Evolutionary conservation across 164 flowering plant genomes (phyloP).

Genomic region (Annona squamosa): DNA sequence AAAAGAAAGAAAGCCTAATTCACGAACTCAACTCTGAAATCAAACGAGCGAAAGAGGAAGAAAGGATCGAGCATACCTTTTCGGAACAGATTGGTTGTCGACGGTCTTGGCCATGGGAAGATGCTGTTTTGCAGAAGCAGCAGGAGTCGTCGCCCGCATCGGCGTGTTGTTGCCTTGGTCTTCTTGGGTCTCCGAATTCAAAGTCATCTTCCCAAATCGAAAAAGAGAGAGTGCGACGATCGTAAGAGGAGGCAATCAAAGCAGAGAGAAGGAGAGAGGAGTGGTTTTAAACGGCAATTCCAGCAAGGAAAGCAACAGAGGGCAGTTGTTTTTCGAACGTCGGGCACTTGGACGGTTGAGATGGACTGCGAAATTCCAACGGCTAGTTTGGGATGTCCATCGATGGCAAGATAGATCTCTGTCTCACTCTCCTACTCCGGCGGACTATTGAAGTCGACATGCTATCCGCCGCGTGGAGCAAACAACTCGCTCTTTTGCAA

Average conservation of each 20-base stretch:
- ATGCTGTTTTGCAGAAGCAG: conserved; percentile 30
- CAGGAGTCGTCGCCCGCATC: conserved; percentile 18
- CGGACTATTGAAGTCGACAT: background rate
- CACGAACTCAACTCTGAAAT: background rate
- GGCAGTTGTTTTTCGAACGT: conserved; percentile 5
- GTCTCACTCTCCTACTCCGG: background rate
- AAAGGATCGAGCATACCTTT: conserved; percentile 28
- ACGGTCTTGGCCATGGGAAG: conserved; percentile 34
- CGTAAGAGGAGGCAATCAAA: background rate
- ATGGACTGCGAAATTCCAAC: conserved; percentile 6
- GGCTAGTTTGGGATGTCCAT: conserved; percentile 5
- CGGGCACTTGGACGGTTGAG: conserved; percentile 7
- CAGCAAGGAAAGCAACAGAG: background rate
- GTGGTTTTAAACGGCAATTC: background rate
- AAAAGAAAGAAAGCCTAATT: background rate
- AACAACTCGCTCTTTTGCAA: too few relatives aligned
- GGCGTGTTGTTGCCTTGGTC: conserved; percentile 28
- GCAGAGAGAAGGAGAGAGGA: background rate
- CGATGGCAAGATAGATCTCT: background rate
- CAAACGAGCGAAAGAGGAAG: background rate
- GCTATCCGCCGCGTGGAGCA: background rate
- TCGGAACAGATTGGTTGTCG: conserved; percentile 58
- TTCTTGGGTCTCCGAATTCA: conserved; percentile 6
- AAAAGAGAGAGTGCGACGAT: background rate
- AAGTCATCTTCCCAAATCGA: conserved; percentile 6